Base-by-base conservation (phyloP, 2,329 filamentous ascomycete genomes). In the Huntiella bhutanensis region DNA sequence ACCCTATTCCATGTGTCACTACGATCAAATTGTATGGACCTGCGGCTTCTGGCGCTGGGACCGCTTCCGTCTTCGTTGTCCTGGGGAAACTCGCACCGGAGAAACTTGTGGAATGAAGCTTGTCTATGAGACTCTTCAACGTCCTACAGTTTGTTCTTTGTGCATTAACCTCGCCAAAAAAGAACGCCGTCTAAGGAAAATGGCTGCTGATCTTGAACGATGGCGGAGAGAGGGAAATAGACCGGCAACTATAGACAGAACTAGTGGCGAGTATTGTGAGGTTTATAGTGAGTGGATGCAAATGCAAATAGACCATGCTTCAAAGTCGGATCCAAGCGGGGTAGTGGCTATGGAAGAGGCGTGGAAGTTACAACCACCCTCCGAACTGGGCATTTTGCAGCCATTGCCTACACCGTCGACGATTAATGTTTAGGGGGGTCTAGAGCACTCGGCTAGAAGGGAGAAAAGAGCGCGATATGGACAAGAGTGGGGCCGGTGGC, bases 31-130 rank as follows among this genome's bases (percentile, higher is more conserved):
- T 61, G 73, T 76, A 55, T 94, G 82, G 73, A 63, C 63, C 49
- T 96, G 88, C 66, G 82, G 82, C 58, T 88, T 85, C 71, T 94
- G 82, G 80, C 85, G 86, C 63, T 96, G 87, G 87, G 82, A 84
- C 54, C 81, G 80, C 65, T 95, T 95, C 68, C 78, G 82, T 54
- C 75, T 87, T 62, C 87, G 93, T 60, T 96, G 88, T 71, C 80
- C 82, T 62, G 86, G 85, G 64, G 88, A 95, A 62, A 92, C 93
- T 66, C 82, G 88, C 53, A 94, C 83, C 54, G 88, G 88, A 57
- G 88, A 96, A 69, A 95, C 88, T 34, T 96, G 88, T 64, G 88
- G 88, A 51, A 80, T 94, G 66, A 93, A 85, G 65, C 74, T 94
- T 53, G 79, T 94, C 58, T 86, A 82, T 67, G 67, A 75, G 55